phyloP scores from a whole-genome alignment of 73 alveolate species.

The Paramecium pentaurelia region DNA sequence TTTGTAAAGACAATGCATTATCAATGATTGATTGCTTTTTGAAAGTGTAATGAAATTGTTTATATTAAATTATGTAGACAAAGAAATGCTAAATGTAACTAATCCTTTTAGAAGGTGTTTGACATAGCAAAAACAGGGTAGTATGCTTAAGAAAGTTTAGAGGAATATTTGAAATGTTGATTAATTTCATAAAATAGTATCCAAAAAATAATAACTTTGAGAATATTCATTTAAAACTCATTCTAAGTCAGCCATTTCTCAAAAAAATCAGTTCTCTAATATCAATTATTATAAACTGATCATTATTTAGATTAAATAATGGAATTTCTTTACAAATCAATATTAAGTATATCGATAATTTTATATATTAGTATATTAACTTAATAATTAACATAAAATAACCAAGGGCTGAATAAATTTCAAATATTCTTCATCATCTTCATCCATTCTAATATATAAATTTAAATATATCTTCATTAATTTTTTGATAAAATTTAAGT shows the following conservation, averaged over 20 bases:
- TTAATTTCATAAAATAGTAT: neutral
- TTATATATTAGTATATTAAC: no score
- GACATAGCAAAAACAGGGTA: neutral
- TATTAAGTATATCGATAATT: no score
- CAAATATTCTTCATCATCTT: neutral
- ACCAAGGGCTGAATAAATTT: no score
- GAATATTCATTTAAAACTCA: neutral
- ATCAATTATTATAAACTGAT: neutral
- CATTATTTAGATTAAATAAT: no score
- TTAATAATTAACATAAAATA: no score
- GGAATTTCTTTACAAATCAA: no score
- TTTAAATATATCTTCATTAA: no score
- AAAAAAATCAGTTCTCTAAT: neutral
- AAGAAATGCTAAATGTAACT: neutral
- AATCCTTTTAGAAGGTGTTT: neutral
- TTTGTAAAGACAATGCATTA: constrained; percentile 43
- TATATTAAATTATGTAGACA: neutral
- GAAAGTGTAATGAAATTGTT: constrained; percentile 23
- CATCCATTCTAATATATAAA: neutral
- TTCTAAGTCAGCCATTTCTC: neutral
- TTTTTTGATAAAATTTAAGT: neutral
- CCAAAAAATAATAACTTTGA: neutral
- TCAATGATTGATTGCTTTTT: constrained; percentile 44
- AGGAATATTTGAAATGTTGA: neutral
- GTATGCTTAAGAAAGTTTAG: neutral